A percentile compares a stretch with the other conserved stretches of the same genome.
phyloP scores from a whole-genome alignment of 257 asterid species.

The Solanum sejunctum region DNA sequence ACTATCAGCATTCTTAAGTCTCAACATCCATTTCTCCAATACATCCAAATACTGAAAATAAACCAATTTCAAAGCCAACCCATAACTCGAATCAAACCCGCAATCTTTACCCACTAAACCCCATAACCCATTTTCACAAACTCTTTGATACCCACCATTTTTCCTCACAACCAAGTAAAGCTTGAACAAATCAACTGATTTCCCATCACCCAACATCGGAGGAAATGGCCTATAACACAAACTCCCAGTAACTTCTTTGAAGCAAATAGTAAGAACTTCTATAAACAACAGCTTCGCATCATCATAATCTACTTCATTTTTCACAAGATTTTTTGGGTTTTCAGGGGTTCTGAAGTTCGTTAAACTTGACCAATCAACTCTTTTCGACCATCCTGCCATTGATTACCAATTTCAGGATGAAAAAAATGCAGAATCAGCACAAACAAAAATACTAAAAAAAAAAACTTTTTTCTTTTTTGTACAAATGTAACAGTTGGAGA shows the following conservation, averaged over 20 bases:
- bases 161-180: conserved; percentile 30
- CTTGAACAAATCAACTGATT: conserved; percentile 41
- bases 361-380: conserved; percentile 30
- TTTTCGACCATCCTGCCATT: conserved; percentile 59
- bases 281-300: neutral
- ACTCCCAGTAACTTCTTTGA: conserved; percentile 15
- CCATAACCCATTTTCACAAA: conserved; percentile 22
- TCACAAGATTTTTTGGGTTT: neutral
- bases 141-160: conserved; percentile 30
- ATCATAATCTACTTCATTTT: neutral
- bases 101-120: conserved; percentile 32
- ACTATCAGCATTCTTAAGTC: neutral
- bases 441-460: neutral
- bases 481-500: neutral
- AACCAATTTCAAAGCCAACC: conserved; percentile 40
- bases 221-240: conserved; percentile 37
- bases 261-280: conserved; percentile 14
- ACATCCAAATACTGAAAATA: conserved; percentile 34
- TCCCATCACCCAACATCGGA: conserved; percentile 41
- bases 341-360: conserved; percentile 7
- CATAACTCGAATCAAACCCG: conserved; percentile 24
- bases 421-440: neutral
- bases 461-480: neutral
- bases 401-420: conserved; percentile 8
- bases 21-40: conserved; percentile 32